A percentile compares a stretch with the other conserved stretches of the same genome.
Evolutionary conservation across 2,329 filamentous ascomycete species (phyloP).

Genomic region (Furcasterigmium sp.): DNA sequence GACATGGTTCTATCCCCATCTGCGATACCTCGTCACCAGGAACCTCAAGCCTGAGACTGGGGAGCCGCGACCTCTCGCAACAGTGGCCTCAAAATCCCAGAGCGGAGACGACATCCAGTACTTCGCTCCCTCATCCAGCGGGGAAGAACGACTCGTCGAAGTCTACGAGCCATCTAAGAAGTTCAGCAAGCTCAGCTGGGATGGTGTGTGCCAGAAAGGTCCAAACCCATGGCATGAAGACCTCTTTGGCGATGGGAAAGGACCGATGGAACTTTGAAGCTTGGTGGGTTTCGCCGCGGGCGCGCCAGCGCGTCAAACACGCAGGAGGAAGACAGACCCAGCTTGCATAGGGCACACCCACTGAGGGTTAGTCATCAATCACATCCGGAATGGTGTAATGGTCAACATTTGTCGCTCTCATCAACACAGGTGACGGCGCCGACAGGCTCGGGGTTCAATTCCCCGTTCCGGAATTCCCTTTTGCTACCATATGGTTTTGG

Average conservation of each 20-base stretch:
- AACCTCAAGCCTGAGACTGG: slow-evolving; percentile 14
- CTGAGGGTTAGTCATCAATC: no score
- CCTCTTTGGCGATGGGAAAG: slow-evolving; percentile 26
- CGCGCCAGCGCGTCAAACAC: no score
- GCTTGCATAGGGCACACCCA: no score
- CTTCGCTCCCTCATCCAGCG: slow-evolving; percentile 13
- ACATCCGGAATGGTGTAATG: no score
- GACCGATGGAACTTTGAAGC: slow-evolving; percentile 17
- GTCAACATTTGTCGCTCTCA: no score
- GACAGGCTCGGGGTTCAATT: no score
- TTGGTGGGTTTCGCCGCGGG: no score
- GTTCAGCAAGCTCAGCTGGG: slow-evolving; percentile 22
- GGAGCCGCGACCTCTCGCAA: slow-evolving; percentile 15
- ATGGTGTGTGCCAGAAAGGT: slow-evolving; percentile 25
- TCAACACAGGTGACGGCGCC: no score
- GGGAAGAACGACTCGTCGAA: slow-evolving; percentile 5
- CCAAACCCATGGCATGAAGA: slow-evolving; percentile 23
- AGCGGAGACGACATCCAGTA: slow-evolving; percentile 15
- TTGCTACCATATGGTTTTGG: no score
- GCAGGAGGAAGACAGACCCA: no score
- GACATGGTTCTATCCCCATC: slow-evolving; percentile 28
- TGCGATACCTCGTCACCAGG: slow-evolving; percentile 22
- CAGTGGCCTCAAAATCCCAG: slow-evolving; percentile 2
- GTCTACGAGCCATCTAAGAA: slow-evolving; percentile 17
- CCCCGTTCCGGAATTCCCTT: no score